Base-by-base conservation (phyloP, 2,329 filamentous ascomycete genomes). In the Talaromyces albobiverticillius region DNA sequence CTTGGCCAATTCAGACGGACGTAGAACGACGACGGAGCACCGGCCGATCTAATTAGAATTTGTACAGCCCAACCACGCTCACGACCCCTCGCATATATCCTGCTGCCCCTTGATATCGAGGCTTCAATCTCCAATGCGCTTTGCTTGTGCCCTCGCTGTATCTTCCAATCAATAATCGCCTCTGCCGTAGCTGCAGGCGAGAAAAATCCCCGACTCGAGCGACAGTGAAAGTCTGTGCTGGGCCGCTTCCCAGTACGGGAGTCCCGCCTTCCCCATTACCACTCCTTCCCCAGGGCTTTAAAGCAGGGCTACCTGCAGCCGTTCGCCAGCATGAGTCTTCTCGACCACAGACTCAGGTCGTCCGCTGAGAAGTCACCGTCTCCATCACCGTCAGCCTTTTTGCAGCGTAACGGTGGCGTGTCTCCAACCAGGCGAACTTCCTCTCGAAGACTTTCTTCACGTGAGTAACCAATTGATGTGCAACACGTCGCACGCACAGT, bases 391-490 rank as follows among this genome's bases (percentile, higher is more conserved):
- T 50, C 51, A 13, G 32, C 55, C n/a, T 42, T 54, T n/a, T 16
- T 57, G n/a, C 51, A 36, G 23, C 55, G 51, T 9, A 54, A 46
- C 14, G 29, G 51, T n/a, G 51, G 55, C 6, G 40, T 54, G 18
- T 57, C 55, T 43, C 55, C 55, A 10, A 57, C 55, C 16, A 31
- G 41, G 32, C 51, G 55, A 22, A 46, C 46, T 14, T 57, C 55
- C 42, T 57, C 55, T 40, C 42, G 47, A 26, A 53, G 46, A 14
- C 18, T 43, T 20, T 51, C 55, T 46, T 46, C 54, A 14, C 51
- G 55, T 57, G 25, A 54, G 51, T 42, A 34, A 7, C 14, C 18
- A 8, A 18, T 46, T 16, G 10, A 26, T 40, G 20, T 40, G 22
- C 23, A 32, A 32, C 13, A 20, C 38, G 11, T 43, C 31, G 29